Evolutionary conservation across 352 stramenopile genomes (phyloP), one percentile per base, ranked within the genome.

Genomic region (Phytopythium kandeliae): DNA sequence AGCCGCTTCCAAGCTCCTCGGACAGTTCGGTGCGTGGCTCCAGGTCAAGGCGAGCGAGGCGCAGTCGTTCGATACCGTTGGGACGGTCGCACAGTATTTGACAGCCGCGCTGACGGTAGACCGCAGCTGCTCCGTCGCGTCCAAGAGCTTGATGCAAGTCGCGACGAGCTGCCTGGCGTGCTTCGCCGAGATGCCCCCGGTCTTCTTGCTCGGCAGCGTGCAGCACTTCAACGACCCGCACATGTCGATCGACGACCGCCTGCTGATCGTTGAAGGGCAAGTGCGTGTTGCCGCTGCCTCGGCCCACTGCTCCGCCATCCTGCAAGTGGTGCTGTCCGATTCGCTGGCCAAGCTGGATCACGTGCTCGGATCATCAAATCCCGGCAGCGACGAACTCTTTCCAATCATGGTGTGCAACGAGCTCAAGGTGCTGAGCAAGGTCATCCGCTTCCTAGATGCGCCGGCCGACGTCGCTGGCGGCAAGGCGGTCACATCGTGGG

Each of bases 141-240:
- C 75, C 1, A 84, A 65, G 52, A 89, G 78, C 49, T 86, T 89
- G 38, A 86, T 89, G 75, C 78, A 89, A 61, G 57, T 87, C 38
- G 60, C 68, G 17, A 86, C 71, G 3, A 63, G 48, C 28, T 87
- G 78, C 48, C 69, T 66, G 16, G 31, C 28, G 10, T 79, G 69
- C 49, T 64, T 87, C 21, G 36, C 58, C 31, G 53, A 85, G 26
- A 69, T 89, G 63, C 47, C 64, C 7, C 71, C 78, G 3, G 65
- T 44, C 5, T 65, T 68, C 31, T 57, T 87, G 24, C 45, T 78
- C 28, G 55, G 67, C 21, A 76, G 66, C 24, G 55, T 85, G 15
- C 56, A 70, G 37, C 62, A 84, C 54, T 85, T 87, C 64, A 55
- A 55, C 24, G 48, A 71, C 28, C 21, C 48, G 2, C 48, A 51